Base-by-base conservation (phyloP, 2,329 filamentous ascomycete species). In the Talaromyces pinophilus region DNA sequence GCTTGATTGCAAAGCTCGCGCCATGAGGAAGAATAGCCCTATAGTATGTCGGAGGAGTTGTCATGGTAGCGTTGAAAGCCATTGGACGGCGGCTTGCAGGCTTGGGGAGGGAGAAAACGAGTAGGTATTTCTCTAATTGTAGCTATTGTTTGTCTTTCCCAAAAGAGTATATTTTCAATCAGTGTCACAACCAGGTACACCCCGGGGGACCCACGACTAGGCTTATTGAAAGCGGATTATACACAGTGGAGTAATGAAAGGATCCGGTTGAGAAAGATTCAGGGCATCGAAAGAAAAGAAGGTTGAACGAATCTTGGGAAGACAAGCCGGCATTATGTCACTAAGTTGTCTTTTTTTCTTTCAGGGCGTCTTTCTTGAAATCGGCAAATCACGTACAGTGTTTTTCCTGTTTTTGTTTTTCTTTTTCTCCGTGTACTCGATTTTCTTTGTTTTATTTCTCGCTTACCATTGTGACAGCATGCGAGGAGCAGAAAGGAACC, bases 1-100 rank as follows among this genome's bases (percentile, higher is more conserved):
- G 62, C 22, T 25, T 54, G 50, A 57, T 55, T 33, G 62, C 33
- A 33, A 55, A 54, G 17, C 38, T 63, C 40, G 62, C 54, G 40
- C 62, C 62, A 46, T 63, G 62, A 33, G 62, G 62, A 17, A 63
- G 50, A 38, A 63, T 63, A 5, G 50, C 48, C 28, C 62, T 57
- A 48, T 57, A 63, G 50, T 25, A 46, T 28, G 40, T 57, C 8
- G 62, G 19, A 33, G 38, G 38, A 44, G 35, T 40, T 46, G 62
- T 25, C 52, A 63, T 59, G 25, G 50, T 57, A 35, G 25, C 28
- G 40, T 63, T 28, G 38, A n/a, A 28, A 28, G 35, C 50, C 38
- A 57, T 63, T 25, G 48, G 48, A 5, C 2, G 48, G 33, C 22
- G 38, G 38, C 22, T 42, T 52, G 19, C 22, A 44, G 38, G 6